Evolutionary conservation across 2,329 filamentous ascomycete genomes (phyloP).

Genomic region (Aureobasidium sp.): DNA sequence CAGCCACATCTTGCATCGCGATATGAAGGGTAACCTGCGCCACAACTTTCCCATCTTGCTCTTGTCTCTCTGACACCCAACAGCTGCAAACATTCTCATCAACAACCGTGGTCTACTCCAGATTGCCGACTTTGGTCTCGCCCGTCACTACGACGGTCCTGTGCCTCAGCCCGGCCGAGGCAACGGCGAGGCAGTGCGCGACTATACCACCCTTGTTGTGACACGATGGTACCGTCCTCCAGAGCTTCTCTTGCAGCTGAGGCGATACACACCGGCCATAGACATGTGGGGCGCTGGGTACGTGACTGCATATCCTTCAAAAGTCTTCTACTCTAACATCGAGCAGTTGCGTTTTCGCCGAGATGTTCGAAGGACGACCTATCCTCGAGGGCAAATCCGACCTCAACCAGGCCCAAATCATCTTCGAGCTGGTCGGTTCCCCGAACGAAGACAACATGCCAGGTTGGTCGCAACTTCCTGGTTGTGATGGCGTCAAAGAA

Average conservation of each 20-base stretch:
- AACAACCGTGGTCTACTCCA: slow-evolving; percentile 89
- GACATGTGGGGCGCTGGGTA: slow-evolving; percentile 98
- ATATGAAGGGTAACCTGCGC: slow-evolving; percentile 64
- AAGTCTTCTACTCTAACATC: slow-evolving; percentile 14
- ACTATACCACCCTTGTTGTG: slow-evolving; percentile 95
- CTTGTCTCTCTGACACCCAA: slow-evolving; percentile 16
- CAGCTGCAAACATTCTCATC: slow-evolving; percentile 87
- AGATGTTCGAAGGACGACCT: slow-evolving; percentile 92
- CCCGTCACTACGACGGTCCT: slow-evolving; percentile 82
- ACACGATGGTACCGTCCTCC: slow-evolving; percentile 96
- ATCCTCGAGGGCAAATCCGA: slow-evolving; percentile 89
- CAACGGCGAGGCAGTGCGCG: slow-evolving; percentile 75
- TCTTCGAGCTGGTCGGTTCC: slow-evolving; percentile 86
- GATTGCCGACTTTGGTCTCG: slow-evolving; percentile 94
- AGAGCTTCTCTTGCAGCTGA: slow-evolving; percentile 79
- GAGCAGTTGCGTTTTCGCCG: slow-evolving; percentile 85
- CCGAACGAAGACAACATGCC: slow-evolving; percentile 91
- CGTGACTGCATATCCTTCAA: slow-evolving; percentile 27
- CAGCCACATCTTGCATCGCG: slow-evolving; percentile 74
- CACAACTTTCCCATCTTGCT: too few species aligned
- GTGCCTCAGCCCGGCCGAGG: slow-evolving; percentile 69
- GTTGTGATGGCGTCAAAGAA: slow-evolving; percentile 64
- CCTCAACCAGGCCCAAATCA: slow-evolving; percentile 80
- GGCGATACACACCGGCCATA: slow-evolving; percentile 92
- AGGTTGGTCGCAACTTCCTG: slow-evolving; percentile 75